Evolutionary conservation across 1,284 basidiomycete species (phyloP).

Genomic region (Cutaneotrichosporon sp.): DNA sequence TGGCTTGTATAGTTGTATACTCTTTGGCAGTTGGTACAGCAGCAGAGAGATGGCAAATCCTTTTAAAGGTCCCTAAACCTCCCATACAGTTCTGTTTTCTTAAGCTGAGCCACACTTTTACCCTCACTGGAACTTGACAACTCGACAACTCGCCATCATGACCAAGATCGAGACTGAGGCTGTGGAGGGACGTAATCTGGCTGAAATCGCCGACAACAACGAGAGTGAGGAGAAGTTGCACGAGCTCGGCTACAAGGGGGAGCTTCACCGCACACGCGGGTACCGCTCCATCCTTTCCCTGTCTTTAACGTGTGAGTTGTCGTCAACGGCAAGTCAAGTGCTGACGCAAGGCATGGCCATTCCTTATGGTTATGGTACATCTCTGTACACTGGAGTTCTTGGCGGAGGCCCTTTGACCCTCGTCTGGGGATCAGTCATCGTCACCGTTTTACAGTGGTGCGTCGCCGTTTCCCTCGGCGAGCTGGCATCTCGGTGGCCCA

Average conservation of each 20-base stretch:
- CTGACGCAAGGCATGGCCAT: slow-evolving; percentile 19
- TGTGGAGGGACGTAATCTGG: slow-evolving; percentile 4
- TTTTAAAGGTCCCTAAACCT: no score
- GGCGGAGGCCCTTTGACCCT: slow-evolving; percentile 22
- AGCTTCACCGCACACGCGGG: slow-evolving; percentile 20
- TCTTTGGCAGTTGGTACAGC: no score
- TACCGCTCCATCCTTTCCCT: slow-evolving; percentile 16
- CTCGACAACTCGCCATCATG: no score
- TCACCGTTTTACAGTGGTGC: slow-evolving; percentile 18
- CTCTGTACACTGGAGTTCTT: slow-evolving; percentile 15
- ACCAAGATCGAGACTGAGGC: no score
- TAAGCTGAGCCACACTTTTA: no score
- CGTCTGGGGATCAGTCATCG: slow-evolving; percentile 20
- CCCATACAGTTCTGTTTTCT: no score
- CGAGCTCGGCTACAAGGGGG: slow-evolving; percentile 25
- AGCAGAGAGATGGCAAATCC: no score
- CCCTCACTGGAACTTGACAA: no score
- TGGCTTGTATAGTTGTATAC: no score
- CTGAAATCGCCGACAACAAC: slow-evolving; percentile 10
- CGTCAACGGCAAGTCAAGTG: no score
- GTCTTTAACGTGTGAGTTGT: slow-evolving; percentile 19
- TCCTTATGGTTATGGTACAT: slow-evolving; percentile 18
- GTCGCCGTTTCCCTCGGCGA: slow-evolving; percentile 22
- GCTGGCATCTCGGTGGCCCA: slow-evolving; percentile 23
- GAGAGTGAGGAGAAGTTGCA: slow-evolving; percentile 22